Conservation (phyloP, 495 filamentous ascomycete genomes). For the Lindgomyces ingoldianus region DNA sequence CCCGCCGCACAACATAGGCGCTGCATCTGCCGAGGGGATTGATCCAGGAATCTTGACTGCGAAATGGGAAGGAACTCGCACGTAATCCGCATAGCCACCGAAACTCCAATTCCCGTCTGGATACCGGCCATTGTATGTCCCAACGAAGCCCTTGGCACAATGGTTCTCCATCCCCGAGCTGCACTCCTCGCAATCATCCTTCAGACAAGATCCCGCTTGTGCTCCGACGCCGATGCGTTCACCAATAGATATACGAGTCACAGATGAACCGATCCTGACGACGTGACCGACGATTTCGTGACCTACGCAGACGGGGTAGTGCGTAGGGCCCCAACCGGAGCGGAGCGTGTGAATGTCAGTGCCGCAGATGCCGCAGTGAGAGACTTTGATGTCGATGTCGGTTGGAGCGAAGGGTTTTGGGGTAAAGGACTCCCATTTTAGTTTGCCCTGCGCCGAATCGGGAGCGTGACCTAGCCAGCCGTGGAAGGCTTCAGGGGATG, state of each 20-base stretch:
- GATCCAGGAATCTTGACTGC: conserved; percentile 74
- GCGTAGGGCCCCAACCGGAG: conserved; percentile 68
- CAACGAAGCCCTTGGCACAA: conserved; percentile 58
- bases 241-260: conserved; percentile 66
- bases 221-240: conserved; percentile 88
- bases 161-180: conserved; percentile 62
- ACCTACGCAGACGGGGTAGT: conserved; percentile 72
- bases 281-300: conserved; percentile 84
- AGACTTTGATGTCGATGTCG: conserved; percentile 75
- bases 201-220: conserved; percentile 66
- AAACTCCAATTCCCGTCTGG: conserved; percentile 50
- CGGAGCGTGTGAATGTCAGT: conserved; percentile 78
- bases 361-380: conserved; percentile 85
- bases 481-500: conserved; percentile 59
- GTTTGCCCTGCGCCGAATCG: conserved; percentile 63
- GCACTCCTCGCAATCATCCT: conserved; percentile 70
- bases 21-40: conserved; percentile 59
- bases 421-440: conserved; percentile 69
- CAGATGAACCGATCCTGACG: conserved; percentile 66
- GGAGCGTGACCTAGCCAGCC: conserved; percentile 77
- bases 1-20: conserved; percentile 86
- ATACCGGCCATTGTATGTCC: conserved; percentile 70
- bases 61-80: conserved; percentile 73
- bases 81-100: conserved; percentile 72
- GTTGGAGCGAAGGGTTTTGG: conserved; percentile 66